A percentile compares a stretch with the other conserved stretches of the same genome.
phyloP scores from a whole-genome alignment of 768 basidiomycete genomes.

The Mycena albidolilacea region DNA sequence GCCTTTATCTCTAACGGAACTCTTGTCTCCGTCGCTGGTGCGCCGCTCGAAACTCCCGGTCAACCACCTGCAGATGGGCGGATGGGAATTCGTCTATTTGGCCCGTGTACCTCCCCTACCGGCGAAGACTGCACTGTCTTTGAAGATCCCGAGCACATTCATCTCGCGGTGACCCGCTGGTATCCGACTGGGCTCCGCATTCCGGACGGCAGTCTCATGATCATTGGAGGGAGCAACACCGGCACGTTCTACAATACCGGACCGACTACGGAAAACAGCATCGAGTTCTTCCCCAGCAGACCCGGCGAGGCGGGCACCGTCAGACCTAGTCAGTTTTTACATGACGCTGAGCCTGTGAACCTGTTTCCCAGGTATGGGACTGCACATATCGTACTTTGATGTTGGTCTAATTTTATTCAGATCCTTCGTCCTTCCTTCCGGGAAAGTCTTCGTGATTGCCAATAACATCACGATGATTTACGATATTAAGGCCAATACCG shows the following conservation, averaged over 20 bases:
- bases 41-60: conserved; percentile 26
- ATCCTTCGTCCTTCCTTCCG: conserved; percentile 67
- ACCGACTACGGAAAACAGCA: conserved; percentile 27
- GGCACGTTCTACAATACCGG: conserved; percentile 37
- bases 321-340: conserved; percentile 39
- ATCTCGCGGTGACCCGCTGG: conserved; percentile 42
- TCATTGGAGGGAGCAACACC: conserved; percentile 56
- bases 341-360: conserved; percentile 39
- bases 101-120: conserved; percentile 42
- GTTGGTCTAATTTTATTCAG: conserved; percentile 42
- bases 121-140: conserved; percentile 44
- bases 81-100: conserved; percentile 44
- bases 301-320: conserved; percentile 36
- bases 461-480: conserved; percentile 61
- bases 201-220: conserved; percentile 42
- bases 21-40: conserved; percentile 38
- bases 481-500: conserved; percentile 53
- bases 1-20: conserved; percentile 42
- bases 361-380: conserved; percentile 41
- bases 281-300: conserved; percentile 44
- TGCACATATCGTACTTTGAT: conserved; percentile 46
- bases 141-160: conserved; percentile 42
- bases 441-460: conserved; percentile 67
- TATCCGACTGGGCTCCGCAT: conserved; percentile 44
- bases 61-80: conserved; percentile 36